Evolutionary conservation across 1,139 yeast genomes (phyloP), one percentile per base, ranked within the genome.

Genomic region (Casaregolazyma suthepensis): DNA sequence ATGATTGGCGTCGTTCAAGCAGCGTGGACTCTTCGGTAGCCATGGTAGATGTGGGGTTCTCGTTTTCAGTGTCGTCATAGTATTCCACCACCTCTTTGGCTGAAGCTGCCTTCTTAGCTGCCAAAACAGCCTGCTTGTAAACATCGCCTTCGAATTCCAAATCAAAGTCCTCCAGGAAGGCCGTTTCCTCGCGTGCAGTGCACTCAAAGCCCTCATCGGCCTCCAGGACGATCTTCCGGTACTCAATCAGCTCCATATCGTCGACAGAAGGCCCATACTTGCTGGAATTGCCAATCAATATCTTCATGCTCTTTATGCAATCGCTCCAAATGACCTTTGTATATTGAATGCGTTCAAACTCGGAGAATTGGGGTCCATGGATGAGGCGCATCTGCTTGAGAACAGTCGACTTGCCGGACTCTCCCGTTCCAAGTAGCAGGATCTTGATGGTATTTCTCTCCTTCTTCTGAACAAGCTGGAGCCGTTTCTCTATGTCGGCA

Each of bases 351-450:
- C 96, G 75, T 68, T 94, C 99, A 60, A 82, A 87, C 46, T 79
- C 80, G 1, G 85, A 77, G 70, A 91, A 93, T 4, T 96, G 96
- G 29, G 88, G 85, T 59, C 89, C 87, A 68, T 93, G 98, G 51
- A 90, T 70, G 35, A 93, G 74, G 62, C 87, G 81, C 81, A 93
- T 80, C 67, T 94, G 99, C 68, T 93, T 94, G 58, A 93, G 73
- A n/a, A 93, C 96, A 0, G 99, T 93, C 2, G 96, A 87, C 68
- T 93, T 93, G 6, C 99, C 99, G 53, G 93, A 83, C 70, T 93
- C 99, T 6, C 99, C 99, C 0, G 98, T 91, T 23, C 99, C 99
- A 29, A 90, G 71, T 18, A 90, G 72, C 48, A 91, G 71, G 56
- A 91, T 74, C 66, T 85, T 86, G 52, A 83, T 56, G n/a, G 60